A percentile compares a stretch with the other conserved stretches of the same genome.
Evolutionary conservation across 2,329 filamentous ascomycete genomes (phyloP).

Genomic region (Penicillium olsonii): DNA sequence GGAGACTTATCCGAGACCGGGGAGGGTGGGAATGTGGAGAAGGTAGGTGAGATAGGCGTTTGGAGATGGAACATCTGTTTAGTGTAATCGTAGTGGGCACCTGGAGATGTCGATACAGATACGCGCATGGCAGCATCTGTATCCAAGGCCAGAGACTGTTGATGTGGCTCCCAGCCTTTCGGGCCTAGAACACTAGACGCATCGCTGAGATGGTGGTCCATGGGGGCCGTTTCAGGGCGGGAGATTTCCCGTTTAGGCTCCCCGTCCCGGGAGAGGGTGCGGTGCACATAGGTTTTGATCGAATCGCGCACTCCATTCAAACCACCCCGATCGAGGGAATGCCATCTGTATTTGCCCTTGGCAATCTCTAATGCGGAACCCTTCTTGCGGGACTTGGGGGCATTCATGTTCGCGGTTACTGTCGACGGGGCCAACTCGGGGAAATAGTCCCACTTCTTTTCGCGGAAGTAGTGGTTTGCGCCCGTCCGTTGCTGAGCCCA

Average conservation of each 20-base stretch:
- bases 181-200: background rate
- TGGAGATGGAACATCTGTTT: constrained; percentile 7
- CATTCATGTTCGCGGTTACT: constrained; percentile 10
- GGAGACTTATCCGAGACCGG: constrained; percentile 12
- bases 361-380: constrained; percentile 25
- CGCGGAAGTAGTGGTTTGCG: constrained; percentile 40
- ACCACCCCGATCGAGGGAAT: constrained; percentile 26
- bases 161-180: background rate
- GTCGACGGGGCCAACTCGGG: constrained; percentile 38
- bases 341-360: constrained; percentile 21
- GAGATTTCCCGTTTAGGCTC: constrained; percentile 18
- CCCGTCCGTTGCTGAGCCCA: constrained; percentile 25
- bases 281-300: constrained; percentile 38
- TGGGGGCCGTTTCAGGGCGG: constrained; percentile 19
- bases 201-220: background rate
- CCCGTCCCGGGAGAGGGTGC: constrained; percentile 28
- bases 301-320: constrained; percentile 33
- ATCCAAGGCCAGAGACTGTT: background rate
- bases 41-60: constrained; percentile 3
- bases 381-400: constrained; percentile 22
- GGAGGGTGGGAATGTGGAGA: constrained; percentile 3
- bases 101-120: background rate
- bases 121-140: background rate
- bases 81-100: constrained; percentile 5
- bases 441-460: constrained; percentile 46